Evolutionary conservation across 495 filamentous ascomycete species (phyloP), one percentile per base, ranked within the genome.

Genomic region (Neurospora terricola): DNA sequence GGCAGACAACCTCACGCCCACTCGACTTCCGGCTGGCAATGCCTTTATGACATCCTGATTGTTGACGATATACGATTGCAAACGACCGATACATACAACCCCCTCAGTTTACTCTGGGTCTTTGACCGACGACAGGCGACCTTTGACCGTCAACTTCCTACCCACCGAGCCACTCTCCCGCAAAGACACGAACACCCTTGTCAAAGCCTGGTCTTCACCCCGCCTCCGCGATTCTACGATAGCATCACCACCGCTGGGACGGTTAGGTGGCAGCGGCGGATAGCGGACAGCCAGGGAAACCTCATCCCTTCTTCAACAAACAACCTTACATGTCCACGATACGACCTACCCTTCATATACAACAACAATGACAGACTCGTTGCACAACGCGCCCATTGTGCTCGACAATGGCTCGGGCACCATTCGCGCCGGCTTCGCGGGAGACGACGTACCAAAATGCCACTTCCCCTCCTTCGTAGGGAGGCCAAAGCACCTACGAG

Each of bases 361-460:
- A 27, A 27, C 11, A 45, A 74, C 68, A 23, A 94, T 94, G 92
- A 86, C 90, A 69, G 93, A 97, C 82, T 91, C 90, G 74, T 90
- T 97, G 71, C 94, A 95, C 85, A 98, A 98, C 84, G 94, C 94
- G 75, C 94, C 96, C 70, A 96, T 99, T 78, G 96, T 99, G 77
- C 92, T 99, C 76, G 96, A 98, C 89, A 99, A 98, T 86, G 96
- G 96, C 81, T 97, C 93, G 73, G 96, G 96, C 54, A 99, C 96
- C 2, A 98, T 99, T 77, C 89, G 97, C 79, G 96, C 96, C 69
- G 96, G 96, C 14, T 99, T 98, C 77, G 96, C 96, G 23, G 96
- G 96, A 70, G 94, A 97, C 76, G 96, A 98, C 76, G 85, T 94
- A 40, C 96, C 96, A 2, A 97, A 97, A 85, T 96, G 92, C 85